phyloP scores from a whole-genome alignment of 1,284 basidiomycete genomes.

The Pseudozyma pruni region DNA sequence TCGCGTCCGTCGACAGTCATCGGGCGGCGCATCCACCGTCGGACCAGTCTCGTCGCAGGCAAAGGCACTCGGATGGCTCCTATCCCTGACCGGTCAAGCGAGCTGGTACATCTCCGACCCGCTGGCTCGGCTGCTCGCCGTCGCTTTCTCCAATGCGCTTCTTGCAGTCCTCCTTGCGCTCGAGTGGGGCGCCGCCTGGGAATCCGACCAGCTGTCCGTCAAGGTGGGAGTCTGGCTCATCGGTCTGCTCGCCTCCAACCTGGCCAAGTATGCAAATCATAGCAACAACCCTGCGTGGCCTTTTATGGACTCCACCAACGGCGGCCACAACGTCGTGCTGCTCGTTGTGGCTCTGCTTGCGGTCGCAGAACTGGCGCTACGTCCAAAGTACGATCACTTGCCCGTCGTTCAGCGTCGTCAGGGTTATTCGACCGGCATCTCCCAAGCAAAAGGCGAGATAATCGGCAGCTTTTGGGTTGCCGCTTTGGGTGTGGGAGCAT shows the following conservation, averaged over 20 bases:
- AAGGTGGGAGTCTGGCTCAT: slow-evolving; percentile 52
- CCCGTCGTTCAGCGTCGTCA: slow-evolving; percentile 25
- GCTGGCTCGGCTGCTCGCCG: slow-evolving; percentile 41
- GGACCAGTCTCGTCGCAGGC: slow-evolving; percentile 31
- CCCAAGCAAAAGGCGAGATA: neutral
- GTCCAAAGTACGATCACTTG: slow-evolving; percentile 26
- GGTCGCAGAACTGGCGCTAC: slow-evolving; percentile 26
- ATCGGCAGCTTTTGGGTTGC: slow-evolving; percentile 31
- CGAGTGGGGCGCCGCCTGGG: slow-evolving; percentile 61
- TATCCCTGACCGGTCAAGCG: slow-evolving; percentile 41
- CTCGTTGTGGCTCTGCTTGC: slow-evolving; percentile 42
- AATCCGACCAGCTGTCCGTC: slow-evolving; percentile 40
- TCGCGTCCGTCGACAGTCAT: slow-evolving; percentile 9
- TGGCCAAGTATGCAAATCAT: slow-evolving; percentile 63
- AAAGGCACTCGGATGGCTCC: slow-evolving; percentile 35
- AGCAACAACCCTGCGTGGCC: slow-evolving; percentile 65
- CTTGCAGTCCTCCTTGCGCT: slow-evolving; percentile 48
- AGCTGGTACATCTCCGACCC: slow-evolving; percentile 46
- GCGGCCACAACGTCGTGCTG: slow-evolving; percentile 51
- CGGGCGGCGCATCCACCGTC: slow-evolving; percentile 23
- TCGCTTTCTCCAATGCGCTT: slow-evolving; percentile 41
- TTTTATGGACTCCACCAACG: slow-evolving; percentile 59
- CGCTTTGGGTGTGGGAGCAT: slow-evolving; percentile 49
- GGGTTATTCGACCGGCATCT: neutral
- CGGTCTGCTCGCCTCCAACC: slow-evolving; percentile 50